A percentile compares a stretch with the other conserved stretches of the same genome.
These are phyloP conservation scores for Xylariaceae sp. DNA, from an alignment of 2,329 filamentous ascomycete genomes.

Conservation along the genomic window DNA sequence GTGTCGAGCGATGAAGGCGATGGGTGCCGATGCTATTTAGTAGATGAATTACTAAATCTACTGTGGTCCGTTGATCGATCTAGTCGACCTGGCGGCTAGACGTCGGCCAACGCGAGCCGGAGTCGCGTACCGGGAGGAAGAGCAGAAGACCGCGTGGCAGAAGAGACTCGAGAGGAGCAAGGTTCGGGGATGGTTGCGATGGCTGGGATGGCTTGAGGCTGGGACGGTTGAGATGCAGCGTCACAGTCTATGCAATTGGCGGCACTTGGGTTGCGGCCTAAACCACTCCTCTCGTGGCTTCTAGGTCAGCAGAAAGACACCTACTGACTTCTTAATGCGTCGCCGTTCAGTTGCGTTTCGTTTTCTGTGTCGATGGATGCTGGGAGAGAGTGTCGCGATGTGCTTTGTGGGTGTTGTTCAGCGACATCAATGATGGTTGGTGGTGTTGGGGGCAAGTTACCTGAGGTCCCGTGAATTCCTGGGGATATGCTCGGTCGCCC, in stretches of 20 bases:
- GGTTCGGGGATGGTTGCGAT: not conserved
- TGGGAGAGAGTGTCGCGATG: conserved; percentile 4
- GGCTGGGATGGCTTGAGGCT: not conserved
- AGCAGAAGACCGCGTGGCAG: not conserved
- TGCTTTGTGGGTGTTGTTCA: conserved; percentile 10
- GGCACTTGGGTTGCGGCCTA: conserved; percentile 6
- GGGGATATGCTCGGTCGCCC: conserved; percentile 19
- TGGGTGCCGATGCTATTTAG: not conserved
- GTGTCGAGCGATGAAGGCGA: not conserved
- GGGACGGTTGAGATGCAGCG: conserved; percentile 3
- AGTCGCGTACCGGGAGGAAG: not conserved
- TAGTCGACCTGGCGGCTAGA: not conserved
- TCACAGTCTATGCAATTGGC: conserved; percentile 3
- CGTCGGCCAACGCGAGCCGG: not conserved
- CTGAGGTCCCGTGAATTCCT: conserved; percentile 18
- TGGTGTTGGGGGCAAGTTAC: conserved; percentile 29
- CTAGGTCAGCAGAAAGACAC: not conserved
- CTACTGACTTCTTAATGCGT: conserved; percentile 5
- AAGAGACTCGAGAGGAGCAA: not conserved
- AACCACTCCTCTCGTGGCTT: conserved; percentile 2
- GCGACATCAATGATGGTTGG: conserved; percentile 11
- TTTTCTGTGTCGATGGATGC: conserved; percentile 10
- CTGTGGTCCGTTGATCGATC: conserved; percentile 6
- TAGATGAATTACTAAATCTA: conserved; percentile 6
- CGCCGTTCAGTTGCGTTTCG: conserved; percentile 10